Conservation (phyloP, 164 flowering plant genomes). For the Dillenia turbinata region DNA sequence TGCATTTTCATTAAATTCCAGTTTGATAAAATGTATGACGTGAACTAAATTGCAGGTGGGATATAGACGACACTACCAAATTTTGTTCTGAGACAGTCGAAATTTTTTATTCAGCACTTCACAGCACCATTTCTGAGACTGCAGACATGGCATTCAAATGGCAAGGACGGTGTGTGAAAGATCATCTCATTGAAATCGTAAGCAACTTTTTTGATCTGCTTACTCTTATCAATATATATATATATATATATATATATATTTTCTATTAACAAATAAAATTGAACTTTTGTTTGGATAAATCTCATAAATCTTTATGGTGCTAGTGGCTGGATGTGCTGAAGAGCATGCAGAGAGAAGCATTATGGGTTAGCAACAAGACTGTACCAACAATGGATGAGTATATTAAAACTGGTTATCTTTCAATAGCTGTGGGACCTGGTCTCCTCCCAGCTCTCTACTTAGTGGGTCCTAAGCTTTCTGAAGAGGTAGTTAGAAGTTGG, state of each 20-base stretch:
- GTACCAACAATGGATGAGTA: conserved; percentile 27
- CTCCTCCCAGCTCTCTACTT: conserved; percentile 26
- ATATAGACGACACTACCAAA: conserved; percentile 12
- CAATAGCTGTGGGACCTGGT: conserved; percentile 32
- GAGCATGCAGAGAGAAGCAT: conserved; percentile 30
- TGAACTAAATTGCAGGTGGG: conserved; percentile 19
- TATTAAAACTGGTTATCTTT: conserved; percentile 17
- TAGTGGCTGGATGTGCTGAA: conserved; percentile 27
- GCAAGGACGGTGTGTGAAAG: conserved; percentile 1
- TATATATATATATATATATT: too few relatives aligned
- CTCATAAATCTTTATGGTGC: not conserved
- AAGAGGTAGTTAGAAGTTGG: conserved; percentile 15
- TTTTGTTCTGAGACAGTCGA: conserved; percentile 30
- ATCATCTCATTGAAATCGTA: conserved; percentile 3
- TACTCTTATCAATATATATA: too few relatives aligned
- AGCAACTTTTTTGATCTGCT: not conserved
- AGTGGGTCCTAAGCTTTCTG: conserved; percentile 24
- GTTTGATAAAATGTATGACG: not conserved
- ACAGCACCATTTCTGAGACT: not conserved
- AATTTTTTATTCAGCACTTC: conserved; percentile 22
- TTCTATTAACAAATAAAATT: too few relatives aligned
- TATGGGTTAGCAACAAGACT: conserved; percentile 18
- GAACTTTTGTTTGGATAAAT: too few relatives aligned
- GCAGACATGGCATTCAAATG: not conserved
- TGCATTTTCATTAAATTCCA: too few relatives aligned